Evolutionary conservation across 1,139 yeast species (phyloP).

Genomic region (Debaryomyces fabryi): DNA sequence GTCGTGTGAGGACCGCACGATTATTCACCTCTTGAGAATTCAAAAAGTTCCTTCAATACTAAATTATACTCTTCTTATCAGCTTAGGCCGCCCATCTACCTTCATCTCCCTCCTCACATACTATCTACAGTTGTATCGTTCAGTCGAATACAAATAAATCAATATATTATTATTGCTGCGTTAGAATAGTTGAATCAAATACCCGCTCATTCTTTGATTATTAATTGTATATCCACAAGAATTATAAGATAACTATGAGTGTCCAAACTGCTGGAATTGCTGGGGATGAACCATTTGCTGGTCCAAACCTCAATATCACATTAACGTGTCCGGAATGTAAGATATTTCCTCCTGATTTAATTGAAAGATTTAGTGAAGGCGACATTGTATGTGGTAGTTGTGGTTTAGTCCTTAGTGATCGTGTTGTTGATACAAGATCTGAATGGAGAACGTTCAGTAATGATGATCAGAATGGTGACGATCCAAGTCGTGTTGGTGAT

Average conservation of each 20-base stretch:
- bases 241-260: constrained; percentile 14
- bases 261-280: constrained; percentile 18
- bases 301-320: constrained; percentile 84
- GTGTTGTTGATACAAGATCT: constrained; percentile 92
- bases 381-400: constrained; percentile 97
- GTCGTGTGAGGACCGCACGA: not conserved
- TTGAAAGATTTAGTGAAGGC: constrained; percentile 95
- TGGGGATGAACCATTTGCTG: constrained; percentile 41
- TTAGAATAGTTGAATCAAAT: constrained; percentile 5
- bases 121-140: constrained; percentile 15
- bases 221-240: constrained; percentile 8
- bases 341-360: constrained; percentile 91
- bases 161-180: constrained; percentile 3
- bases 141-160: constrained; percentile 13
- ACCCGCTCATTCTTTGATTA: constrained; percentile 7
- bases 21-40: not conserved
- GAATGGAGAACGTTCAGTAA: constrained; percentile 99
- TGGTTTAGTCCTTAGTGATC: constrained; percentile 89
- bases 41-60: not conserved
- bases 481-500: constrained; percentile 99
- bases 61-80: not conserved
- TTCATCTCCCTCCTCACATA: not conserved
- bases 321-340: constrained; percentile 96
- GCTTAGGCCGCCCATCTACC: constrained; percentile 5
- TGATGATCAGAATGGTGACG: constrained; percentile 97